Evolutionary conservation across 371 early-diverging fungal species (phyloP).

Genomic region (Apophysomyces elegans): DNA sequence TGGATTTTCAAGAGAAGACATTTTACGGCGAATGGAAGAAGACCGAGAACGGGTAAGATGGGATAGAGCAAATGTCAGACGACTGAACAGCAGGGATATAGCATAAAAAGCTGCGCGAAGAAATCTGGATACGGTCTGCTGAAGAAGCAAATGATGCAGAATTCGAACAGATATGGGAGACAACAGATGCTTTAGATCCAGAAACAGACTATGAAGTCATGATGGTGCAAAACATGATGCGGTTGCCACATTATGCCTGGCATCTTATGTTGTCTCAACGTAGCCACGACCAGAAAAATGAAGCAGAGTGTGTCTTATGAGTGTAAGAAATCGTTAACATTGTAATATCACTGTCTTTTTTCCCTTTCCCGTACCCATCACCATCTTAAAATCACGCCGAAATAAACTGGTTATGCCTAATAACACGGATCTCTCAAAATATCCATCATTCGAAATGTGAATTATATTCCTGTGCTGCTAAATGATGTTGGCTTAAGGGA

Average conservation of each 20-base stretch:
- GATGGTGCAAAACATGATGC: conserved; percentile 60
- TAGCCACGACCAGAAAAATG: conserved; percentile 6
- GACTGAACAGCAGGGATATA: conserved; percentile 19
- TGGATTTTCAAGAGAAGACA: conserved; percentile 65
- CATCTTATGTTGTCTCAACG: conserved; percentile 4
- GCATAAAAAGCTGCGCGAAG: conserved; percentile 76
- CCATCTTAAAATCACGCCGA: neutral
- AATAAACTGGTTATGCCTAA: neutral
- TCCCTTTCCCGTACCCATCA: neutral
- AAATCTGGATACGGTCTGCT: conserved; percentile 72
- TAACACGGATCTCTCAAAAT: neutral
- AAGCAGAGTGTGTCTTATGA: conserved; percentile 4
- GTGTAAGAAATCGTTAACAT: conserved; percentile 1
- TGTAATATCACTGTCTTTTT: conserved; percentile 1
- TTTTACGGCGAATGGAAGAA: conserved; percentile 78
- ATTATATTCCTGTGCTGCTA: no score
- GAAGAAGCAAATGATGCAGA: conserved; percentile 64
- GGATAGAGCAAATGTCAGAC: neutral
- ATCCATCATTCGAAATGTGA: no score
- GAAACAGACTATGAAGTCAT: conserved; percentile 68
- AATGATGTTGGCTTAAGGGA: no score
- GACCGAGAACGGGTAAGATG: conserved; percentile 69
- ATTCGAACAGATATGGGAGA: conserved; percentile 68
- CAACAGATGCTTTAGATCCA: conserved; percentile 59
- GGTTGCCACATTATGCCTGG: conserved; percentile 61